Evolutionary conservation across 2,329 filamentous ascomycete genomes (phyloP), one percentile per base, ranked within the genome.

Genomic region (Pleoardoris graminearum): DNA sequence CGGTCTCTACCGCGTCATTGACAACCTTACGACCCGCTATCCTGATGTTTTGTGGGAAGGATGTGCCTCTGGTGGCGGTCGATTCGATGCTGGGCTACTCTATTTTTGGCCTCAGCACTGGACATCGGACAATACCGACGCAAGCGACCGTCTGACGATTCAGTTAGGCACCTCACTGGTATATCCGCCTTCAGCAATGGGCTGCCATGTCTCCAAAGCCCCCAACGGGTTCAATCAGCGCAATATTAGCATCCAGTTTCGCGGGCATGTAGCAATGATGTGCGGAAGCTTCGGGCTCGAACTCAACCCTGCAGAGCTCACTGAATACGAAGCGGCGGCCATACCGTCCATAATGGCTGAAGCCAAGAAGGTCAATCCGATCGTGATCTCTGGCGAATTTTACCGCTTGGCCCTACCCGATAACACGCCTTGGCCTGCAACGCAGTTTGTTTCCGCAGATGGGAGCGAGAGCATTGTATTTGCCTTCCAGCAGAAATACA

Each of bases 241-340:
- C 17, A 81, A 77, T 1, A 80, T 80, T 1, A 79, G 84, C 0
- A 76, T 87, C 11, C 67, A 69, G 1, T 87, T 87, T 73, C 82
- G 85, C 29, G 83, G 81, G 0, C 84, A 87, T 50, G 85, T 87
- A 0, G 85, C 85, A 5, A 83, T 86, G 75, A 87, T 87, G 85
- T 85, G 85, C 50, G 85, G 85, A 1, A 85, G 82, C 0, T 87
- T 87, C 58, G 85, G 85, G 0, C 77, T 87, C 10, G 85, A 88
- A 64, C 77, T 88, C 7, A 78, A 86, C 61, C 85, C 85, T 0
- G 72, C 71, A 0, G 75, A 80, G 7, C 77, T 85, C 5, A 69
- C 70, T 0, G 74, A 74, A 0, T 78, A 79, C 11, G 85, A 87
- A n/a, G 75, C 72, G 41, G 76, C 72, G 0, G 74, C 76, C 25